Evolutionary conservation across 345 rosid species (phyloP), one percentile per base, ranked within the genome.

Genomic region (Eucalyptus cladocalyx): DNA sequence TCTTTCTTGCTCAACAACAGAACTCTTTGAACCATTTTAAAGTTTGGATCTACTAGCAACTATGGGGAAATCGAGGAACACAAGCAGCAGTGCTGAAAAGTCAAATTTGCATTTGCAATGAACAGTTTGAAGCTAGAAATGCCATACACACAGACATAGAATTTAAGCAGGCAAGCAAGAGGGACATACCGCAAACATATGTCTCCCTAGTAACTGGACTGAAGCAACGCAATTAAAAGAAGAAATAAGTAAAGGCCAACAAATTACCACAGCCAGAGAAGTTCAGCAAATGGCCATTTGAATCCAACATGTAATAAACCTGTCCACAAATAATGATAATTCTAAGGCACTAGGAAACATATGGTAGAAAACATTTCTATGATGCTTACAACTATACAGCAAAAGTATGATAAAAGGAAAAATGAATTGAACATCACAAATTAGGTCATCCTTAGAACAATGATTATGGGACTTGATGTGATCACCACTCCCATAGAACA

Each of bases 291-390:
- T 93, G 93, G 91, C 94, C 94, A 32, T 91, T 93, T 58, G 88
- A 81, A 91, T 95, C 98, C 94, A 97, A 67, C 98, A 96, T 96
- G 93, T 97, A 97, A 92, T 97, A 97, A 87, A 95, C 94, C 99
- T 97, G 97, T 88, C 93, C 50, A 93, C 47, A 76, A 76, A 40
- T 76, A 76, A 76, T 80, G 51, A 34, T 34, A 76, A 76, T 76
- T 40, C 85, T 76, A 76, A 76, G 85, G 30, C 42, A 40, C 9
- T 40, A 30, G 47, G 16, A 76, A 76, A 76, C 47, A 40, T 40
- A 76, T 4, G 47, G 7, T 76, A 23, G 28, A 40, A 11, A 37
- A 40, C 47, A 76, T 76, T 76, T 40, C 47, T 76, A 76, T 23
- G 17, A 76, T 40, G 85, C 30, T 76, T 76, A 76, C 16, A 76